These are phyloP conservation scores for Mayamaea pseudoterrestris DNA, from an alignment of 108 stramenopile species.

Conservation along the genomic window DNA sequence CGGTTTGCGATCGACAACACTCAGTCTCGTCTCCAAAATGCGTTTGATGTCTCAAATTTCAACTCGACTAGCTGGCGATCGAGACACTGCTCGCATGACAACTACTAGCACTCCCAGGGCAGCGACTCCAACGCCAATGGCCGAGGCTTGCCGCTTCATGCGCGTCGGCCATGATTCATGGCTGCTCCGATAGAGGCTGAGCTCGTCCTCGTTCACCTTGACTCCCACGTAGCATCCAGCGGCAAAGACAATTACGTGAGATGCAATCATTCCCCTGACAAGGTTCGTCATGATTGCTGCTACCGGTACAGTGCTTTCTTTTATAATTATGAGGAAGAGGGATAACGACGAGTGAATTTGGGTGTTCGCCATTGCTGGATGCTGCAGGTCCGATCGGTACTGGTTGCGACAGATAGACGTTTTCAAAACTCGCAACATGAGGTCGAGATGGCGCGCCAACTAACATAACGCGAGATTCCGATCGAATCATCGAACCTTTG, in stretches of 20 bases:
- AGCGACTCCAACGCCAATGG: slow-evolving; percentile 10
- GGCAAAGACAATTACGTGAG: slow-evolving; percentile 10
- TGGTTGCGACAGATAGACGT: too few species aligned
- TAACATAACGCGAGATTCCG: too few species aligned
- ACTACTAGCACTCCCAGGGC: neutral
- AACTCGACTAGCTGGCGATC: neutral
- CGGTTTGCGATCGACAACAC: neutral
- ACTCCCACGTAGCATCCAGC: slow-evolving; percentile 8
- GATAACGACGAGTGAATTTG: too few species aligned
- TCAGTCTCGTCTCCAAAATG: neutral
- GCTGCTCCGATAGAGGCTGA: slow-evolving; percentile 10
- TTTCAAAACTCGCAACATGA: too few species aligned
- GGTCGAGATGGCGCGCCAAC: too few species aligned
- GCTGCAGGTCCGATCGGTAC: too few species aligned
- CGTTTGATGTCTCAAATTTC: neutral
- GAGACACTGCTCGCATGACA: neutral
- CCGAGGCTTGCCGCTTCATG: slow-evolving; percentile 3
- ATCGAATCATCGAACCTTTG: too few species aligned
- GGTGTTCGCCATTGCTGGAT: too few species aligned
- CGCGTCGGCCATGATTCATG: slow-evolving; percentile 11
- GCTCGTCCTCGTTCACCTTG: slow-evolving; percentile 12
- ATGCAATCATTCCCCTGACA: slow-evolving; percentile 1
- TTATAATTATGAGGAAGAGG: too few species aligned
- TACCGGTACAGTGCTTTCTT: too few species aligned
- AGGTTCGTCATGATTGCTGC: neutral